Evolutionary conservation across 176 grass and related monocot species (phyloP), one percentile per base, ranked within the genome.

Genomic region (Oropetium thomaeum): DNA sequence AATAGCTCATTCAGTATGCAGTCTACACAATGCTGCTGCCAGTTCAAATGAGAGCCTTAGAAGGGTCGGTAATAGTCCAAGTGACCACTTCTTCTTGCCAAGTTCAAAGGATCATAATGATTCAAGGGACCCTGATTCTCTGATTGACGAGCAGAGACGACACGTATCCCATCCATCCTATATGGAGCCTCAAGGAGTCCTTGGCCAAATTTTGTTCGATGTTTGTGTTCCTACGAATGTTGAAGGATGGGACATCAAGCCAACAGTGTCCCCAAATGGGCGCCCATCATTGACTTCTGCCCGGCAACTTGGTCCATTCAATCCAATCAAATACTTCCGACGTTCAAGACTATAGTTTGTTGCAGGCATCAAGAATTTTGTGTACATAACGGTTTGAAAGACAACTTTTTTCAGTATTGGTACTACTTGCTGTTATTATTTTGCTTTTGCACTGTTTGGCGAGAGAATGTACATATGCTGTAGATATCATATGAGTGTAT

Each of bases 191-290:
- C 87, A 96, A 68, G 96, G 96, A 32, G 87, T 99, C 37, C 84
- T 99, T 49, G 89, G 87, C 5, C 96, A 99, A 77, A 88, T 99
- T 27, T 76, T 99, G 35, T 88, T 84, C 51, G 96, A 99, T 78
- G 96, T 90, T 34, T 99, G 89, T 65, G 85, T 96, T 71, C 92
- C 96, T 1, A 92, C 86, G 70, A 95, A 92, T 71, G 71, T 99
- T 4, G 96, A 99, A 86, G 96, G 89, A 47, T 99, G 96, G 92
- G 96, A 96, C 62, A 96, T 99, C 62, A 95, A 96, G 79, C 89
- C 89, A 10, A 82, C 58, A 20, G 61, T 84, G 33, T 91, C 92
- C 31, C 79, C 84, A 16, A 92, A 99, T 31, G 87, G 85, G 48
- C 83, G 82, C 0, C 79, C 82, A 65, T 69, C 69, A 25, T 58